phyloP scores from a whole-genome alignment of 768 basidiomycete genomes.

The Tubosaeta sp. region DNA sequence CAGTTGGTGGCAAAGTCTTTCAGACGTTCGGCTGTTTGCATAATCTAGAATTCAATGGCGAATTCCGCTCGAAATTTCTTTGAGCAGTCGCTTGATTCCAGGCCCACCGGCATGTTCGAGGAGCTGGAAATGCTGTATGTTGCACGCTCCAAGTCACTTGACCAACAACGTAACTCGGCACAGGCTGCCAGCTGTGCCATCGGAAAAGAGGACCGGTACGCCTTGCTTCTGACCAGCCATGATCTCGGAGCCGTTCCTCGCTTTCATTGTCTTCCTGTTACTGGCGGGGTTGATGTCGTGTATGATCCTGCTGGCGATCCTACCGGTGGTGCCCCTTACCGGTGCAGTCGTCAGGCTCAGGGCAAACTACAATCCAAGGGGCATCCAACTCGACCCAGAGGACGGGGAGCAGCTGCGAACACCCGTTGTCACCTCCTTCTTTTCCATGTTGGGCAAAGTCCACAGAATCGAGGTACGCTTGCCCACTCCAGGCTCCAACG shows the following conservation, averaged over 20 bases:
- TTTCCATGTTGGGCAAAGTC: slow-evolving; percentile 72
- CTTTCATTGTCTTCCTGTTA: slow-evolving; percentile 8
- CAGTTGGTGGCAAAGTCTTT: too few species aligned
- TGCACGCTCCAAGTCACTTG: too few species aligned
- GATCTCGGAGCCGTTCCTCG: not conserved
- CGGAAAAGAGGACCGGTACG: too few species aligned
- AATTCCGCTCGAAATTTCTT: too few species aligned
- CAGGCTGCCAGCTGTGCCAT: too few species aligned
- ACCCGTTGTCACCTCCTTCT: slow-evolving; percentile 71
- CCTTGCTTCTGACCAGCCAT: not conserved
- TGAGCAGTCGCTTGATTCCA: not conserved
- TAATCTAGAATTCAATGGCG: too few species aligned
- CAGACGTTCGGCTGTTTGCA: too few species aligned
- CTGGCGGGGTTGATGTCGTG: slow-evolving; percentile 43
- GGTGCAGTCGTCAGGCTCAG: slow-evolving; percentile 73
- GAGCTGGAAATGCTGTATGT: too few species aligned
- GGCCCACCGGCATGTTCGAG: slow-evolving; percentile 5
- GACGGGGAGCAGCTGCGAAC: slow-evolving; percentile 72
- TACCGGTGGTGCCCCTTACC: slow-evolving; percentile 49
- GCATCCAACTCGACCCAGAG: slow-evolving; percentile 73
- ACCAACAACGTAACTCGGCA: too few species aligned
- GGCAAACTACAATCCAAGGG: slow-evolving; percentile 84
- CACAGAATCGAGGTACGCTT: slow-evolving; percentile 62
- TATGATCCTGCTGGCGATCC: slow-evolving; percentile 47
- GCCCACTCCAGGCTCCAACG: not conserved